Conservation (phyloP, 306 rosid species). For the Lathyrus tuberosus region DNA sequence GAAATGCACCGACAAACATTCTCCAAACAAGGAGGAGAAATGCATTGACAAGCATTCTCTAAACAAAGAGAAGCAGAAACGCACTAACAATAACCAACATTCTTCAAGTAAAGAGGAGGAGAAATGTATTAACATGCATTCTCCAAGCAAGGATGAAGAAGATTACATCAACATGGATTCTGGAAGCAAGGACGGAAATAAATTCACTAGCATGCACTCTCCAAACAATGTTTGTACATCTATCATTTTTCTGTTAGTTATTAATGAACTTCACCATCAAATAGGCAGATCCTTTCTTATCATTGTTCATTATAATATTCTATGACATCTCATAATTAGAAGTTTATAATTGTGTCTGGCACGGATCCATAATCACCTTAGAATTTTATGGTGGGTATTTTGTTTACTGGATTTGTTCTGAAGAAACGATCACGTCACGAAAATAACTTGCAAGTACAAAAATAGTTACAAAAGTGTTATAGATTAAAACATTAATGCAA, state of each 20-base stretch:
- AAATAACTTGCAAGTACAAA: slow-evolving; percentile 27
- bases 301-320: slow-evolving; percentile 15
- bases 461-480: slow-evolving; percentile 16
- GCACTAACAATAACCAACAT: not conserved
- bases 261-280: slow-evolving; percentile 20
- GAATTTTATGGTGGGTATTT: not conserved
- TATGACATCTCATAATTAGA: slow-evolving; percentile 26
- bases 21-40: slow-evolving; percentile 36
- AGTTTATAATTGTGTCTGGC: slow-evolving; percentile 14
- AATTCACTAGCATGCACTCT: slow-evolving; percentile 35
- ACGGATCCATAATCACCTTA: slow-evolving; percentile 23
- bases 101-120: slow-evolving; percentile 49
- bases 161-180: slow-evolving; percentile 18
- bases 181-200: slow-evolving; percentile 40
- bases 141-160: slow-evolving; percentile 42
- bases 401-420: slow-evolving; percentile 8
- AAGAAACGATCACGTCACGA: not conserved
- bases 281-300: not conserved
- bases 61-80: slow-evolving; percentile 41
- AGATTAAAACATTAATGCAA: slow-evolving; percentile 25
- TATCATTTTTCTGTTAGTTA: not conserved
- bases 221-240: slow-evolving; percentile 55
- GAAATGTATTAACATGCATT: slow-evolving; percentile 25
- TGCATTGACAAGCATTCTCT: not conserved
- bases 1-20: slow-evolving; percentile 21